Percentiles rank a stretch among this genome's conserved stretches.
Evolutionary conservation across 73 alveolate species (phyloP).

Genomic region (Uronychia binucleata): DNA sequence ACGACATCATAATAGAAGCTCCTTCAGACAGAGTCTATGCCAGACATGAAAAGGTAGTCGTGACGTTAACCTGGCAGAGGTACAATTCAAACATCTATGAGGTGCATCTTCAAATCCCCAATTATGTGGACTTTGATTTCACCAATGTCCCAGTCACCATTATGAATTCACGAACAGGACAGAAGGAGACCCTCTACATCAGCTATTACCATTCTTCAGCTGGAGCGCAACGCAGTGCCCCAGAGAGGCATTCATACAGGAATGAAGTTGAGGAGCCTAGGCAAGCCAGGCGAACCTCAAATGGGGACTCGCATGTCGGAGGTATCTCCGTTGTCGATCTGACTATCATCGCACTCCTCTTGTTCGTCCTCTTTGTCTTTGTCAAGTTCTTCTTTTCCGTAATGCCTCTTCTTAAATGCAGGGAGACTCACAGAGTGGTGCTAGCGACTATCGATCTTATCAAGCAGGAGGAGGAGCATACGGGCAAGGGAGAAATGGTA

Average conservation of each 20-base stretch:
- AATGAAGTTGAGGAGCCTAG: neutral
- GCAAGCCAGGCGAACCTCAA: neutral
- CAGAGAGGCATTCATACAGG: too few species aligned
- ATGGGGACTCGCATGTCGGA: constrained; percentile 1
- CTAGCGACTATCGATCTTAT: too few species aligned
- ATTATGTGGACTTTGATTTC: constrained; percentile 27
- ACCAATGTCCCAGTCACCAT: neutral
- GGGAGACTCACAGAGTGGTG: too few species aligned
- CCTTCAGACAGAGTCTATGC: neutral
- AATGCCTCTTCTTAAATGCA: too few species aligned
- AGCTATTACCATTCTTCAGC: constrained; percentile 22
- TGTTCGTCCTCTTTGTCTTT: neutral
- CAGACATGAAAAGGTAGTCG: constrained; percentile 3
- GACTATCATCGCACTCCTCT: neutral
- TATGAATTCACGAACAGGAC: neutral
- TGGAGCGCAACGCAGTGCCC: neutral
- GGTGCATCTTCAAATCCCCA: constrained; percentile 19
- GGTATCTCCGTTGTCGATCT: constrained; percentile 23
- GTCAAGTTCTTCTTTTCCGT: neutral
- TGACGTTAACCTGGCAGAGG: neutral
- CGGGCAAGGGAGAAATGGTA: too few species aligned
- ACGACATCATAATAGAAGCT: constrained; percentile 12
- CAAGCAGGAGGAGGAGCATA: too few species aligned
- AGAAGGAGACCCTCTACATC: neutral
- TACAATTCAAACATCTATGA: constrained; percentile 16